Evolutionary conservation across 345 rosid genomes (phyloP).

Genomic region (Eucalyptus erythrocorys): DNA sequence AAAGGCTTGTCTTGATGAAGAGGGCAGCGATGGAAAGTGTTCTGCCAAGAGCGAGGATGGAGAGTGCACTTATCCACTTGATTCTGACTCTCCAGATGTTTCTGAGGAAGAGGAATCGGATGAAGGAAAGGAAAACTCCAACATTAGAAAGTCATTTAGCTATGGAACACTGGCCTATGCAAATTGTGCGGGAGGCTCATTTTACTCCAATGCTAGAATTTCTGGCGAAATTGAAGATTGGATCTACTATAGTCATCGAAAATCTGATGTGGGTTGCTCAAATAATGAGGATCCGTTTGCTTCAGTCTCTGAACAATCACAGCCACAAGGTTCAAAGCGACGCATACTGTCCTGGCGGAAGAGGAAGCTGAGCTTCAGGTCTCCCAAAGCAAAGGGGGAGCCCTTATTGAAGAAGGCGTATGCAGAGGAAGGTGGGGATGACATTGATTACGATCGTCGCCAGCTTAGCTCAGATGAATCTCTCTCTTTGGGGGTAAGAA

Average conservation of each 20-base stretch:
- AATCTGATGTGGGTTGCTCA: slow-evolving; percentile 49
- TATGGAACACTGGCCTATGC: slow-evolving; percentile 80
- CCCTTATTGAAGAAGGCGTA: slow-evolving; percentile 84
- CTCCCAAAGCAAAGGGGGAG: slow-evolving; percentile 80
- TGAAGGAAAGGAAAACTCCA: slow-evolving; percentile 45
- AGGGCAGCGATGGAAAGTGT: slow-evolving; percentile 53
- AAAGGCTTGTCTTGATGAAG: slow-evolving; percentile 60
- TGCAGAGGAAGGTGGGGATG: slow-evolving; percentile 99
- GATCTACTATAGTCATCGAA: slow-evolving; percentile 79
- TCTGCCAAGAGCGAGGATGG: slow-evolving; percentile 66
- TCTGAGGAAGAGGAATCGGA: slow-evolving; percentile 76
- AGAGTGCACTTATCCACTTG: slow-evolving; percentile 65
- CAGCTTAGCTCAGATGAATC: slow-evolving; percentile 85
- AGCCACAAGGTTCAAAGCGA: slow-evolving; percentile 42
- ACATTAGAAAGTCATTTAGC: slow-evolving; percentile 52
- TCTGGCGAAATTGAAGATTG: slow-evolving; percentile 56
- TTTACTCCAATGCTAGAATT: slow-evolving; percentile 29
- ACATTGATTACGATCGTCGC: slow-evolving; percentile 90
- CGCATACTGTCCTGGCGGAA: slow-evolving; percentile 84
- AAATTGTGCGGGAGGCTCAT: slow-evolving; percentile 64
- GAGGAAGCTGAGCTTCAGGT: slow-evolving; percentile 81
- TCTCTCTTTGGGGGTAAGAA: slow-evolving; percentile 36
- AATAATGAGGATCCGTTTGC: slow-evolving; percentile 23
- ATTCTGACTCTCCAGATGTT: slow-evolving; percentile 75
- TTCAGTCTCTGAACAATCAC: slow-evolving; percentile 31